Conservation (phyloP, 2,329 filamentous ascomycete species). For the Aspergillus fijiensis region DNA sequence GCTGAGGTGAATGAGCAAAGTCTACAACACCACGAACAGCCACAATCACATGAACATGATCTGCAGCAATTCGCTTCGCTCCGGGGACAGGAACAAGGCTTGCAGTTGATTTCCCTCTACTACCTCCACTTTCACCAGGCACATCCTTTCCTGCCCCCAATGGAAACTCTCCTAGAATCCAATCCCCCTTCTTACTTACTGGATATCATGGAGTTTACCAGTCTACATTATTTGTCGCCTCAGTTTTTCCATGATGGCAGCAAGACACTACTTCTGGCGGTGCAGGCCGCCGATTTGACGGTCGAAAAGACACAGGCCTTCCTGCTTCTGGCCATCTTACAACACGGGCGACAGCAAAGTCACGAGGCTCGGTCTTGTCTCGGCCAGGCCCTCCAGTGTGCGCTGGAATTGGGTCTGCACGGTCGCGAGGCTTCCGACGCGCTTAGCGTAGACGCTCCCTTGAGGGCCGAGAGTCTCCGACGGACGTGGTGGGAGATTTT, state of each 20-base stretch:
- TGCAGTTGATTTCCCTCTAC: constrained; percentile 3
- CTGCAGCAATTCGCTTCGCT: not conserved
- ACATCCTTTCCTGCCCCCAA: constrained; percentile 11
- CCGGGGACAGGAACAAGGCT: too few relatives aligned
- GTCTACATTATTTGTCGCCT: constrained; percentile 9
- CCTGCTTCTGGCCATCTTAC: not conserved
- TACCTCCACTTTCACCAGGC: constrained; percentile 12
- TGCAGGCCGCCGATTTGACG: not conserved
- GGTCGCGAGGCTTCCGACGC: not conserved
- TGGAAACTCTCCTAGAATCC: constrained; percentile 1
- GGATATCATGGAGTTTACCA: constrained; percentile 5
- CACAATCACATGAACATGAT: not conserved
- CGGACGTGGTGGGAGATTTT: constrained; percentile 15
- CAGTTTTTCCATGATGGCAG: not conserved
- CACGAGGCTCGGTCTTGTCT: not conserved
- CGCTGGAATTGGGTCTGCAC: constrained; percentile 1
- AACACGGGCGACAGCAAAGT: constrained; percentile 3
- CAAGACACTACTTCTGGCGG: not conserved
- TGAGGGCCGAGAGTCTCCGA: constrained; percentile 5
- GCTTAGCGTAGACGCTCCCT: not conserved
- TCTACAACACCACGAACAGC: not conserved
- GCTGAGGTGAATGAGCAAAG: not conserved
- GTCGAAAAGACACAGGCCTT: constrained; percentile 3
- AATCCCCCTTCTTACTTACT: constrained; percentile 2
- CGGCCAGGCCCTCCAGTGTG: not conserved